Conservation (phyloP, 441 rosid species). For the Erodium chrysanthum region DNA sequence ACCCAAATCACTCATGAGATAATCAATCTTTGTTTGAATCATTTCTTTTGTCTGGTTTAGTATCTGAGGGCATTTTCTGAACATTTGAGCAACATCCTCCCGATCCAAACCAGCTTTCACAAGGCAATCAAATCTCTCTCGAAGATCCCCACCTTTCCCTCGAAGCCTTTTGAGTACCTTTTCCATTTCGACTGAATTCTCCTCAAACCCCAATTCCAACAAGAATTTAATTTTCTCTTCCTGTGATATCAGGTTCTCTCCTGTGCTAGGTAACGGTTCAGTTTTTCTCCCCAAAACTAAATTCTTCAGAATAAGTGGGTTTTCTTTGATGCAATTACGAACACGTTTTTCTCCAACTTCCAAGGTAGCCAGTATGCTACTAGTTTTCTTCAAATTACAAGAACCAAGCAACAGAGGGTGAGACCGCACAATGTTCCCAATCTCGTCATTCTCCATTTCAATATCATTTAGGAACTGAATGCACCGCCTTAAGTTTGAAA, state of each 20-base stretch:
- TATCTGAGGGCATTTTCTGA: constrained; percentile 44
- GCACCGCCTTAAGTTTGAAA: constrained; percentile 48
- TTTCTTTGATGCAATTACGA: constrained; percentile 42
- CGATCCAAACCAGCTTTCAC: background rate
- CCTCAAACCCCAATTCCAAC: background rate
- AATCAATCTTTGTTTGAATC: constrained; percentile 43
- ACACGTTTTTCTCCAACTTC: constrained; percentile 48
- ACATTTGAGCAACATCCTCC: constrained; percentile 42
- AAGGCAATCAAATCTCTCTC: background rate
- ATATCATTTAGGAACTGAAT: constrained; percentile 43
- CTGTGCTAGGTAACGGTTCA: constrained; percentile 26
- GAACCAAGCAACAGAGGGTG: constrained; percentile 41
- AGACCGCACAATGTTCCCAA: constrained; percentile 34
- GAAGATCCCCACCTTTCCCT: background rate
- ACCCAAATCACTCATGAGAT: constrained; percentile 41
- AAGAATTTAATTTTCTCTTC: background rate
- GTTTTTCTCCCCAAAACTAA: constrained; percentile 41
- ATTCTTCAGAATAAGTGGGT: constrained; percentile 52
- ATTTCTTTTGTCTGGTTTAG: constrained; percentile 42
- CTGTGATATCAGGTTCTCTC: constrained; percentile 17
- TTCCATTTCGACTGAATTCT: background rate
- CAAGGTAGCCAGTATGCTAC: constrained; percentile 32
- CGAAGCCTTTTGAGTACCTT: background rate
- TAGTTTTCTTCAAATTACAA: constrained; percentile 44
- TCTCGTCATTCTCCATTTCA: constrained; percentile 46